phyloP scores from a whole-genome alignment of 208 protist species.

The Tetramitus jugosus region DNA sequence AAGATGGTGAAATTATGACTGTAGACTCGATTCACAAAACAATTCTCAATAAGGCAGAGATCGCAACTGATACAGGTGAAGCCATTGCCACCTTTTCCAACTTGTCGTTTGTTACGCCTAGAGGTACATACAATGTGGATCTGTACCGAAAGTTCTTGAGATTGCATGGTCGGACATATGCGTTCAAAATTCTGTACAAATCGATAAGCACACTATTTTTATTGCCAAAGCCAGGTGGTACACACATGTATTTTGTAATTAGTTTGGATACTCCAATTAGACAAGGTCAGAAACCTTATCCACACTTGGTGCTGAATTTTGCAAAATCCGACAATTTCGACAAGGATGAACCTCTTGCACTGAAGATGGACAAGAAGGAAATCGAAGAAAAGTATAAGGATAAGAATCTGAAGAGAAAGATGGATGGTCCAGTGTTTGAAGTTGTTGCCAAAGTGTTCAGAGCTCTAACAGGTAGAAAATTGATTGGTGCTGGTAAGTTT shows the following conservation, averaged over 20 bases:
- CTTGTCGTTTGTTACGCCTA: not conserved
- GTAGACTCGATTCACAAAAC: not conserved
- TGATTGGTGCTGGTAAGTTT: constrained; percentile 2
- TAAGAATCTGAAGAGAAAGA: not conserved
- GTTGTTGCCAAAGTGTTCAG: constrained; percentile 19
- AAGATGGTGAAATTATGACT: not conserved
- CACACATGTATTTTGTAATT: constrained; percentile 8
- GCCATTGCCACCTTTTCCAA: not conserved
- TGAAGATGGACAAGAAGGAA: not conserved
- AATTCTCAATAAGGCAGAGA: not conserved
- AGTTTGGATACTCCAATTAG: not conserved
- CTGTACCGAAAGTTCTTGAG: not conserved
- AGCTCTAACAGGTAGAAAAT: not conserved
- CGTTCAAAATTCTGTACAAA: not conserved
- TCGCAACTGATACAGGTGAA: not conserved
- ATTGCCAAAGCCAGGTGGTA: not conserved
- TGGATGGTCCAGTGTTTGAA: not conserved
- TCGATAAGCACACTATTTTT: not conserved
- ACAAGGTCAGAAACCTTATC: not conserved
- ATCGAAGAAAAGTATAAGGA: not conserved
- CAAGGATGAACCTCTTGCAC: not conserved
- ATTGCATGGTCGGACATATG: not conserved
- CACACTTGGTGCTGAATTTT: not conserved
- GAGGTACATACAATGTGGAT: constrained; percentile 17
- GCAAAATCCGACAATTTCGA: not conserved